Percentiles rank a stretch among this genome's conserved stretches.
Evolutionary conservation across 2,329 filamentous ascomycete genomes (phyloP).

Genomic region (Apiospora pterosperma): DNA sequence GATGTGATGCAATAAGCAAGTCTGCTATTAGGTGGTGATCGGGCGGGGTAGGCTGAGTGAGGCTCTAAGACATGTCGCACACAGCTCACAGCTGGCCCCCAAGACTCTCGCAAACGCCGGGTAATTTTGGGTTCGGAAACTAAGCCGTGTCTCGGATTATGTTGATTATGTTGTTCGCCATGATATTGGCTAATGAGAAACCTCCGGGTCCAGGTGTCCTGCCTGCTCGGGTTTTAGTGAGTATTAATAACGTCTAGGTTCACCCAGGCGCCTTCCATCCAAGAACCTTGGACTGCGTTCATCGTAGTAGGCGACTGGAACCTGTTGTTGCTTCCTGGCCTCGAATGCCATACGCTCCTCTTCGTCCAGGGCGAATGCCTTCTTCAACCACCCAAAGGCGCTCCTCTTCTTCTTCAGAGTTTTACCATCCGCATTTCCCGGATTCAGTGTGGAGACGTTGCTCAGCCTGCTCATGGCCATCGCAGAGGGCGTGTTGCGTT

Average conservation of each 20-base stretch:
- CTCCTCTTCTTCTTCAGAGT: slow-evolving; percentile 64
- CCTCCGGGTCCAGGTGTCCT: not conserved
- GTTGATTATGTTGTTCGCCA: not conserved
- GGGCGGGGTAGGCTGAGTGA: not conserved
- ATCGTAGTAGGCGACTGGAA: slow-evolving; percentile 47
- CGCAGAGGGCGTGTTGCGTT: slow-evolving; percentile 49
- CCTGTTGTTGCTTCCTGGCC: slow-evolving; percentile 45
- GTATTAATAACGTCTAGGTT: not conserved
- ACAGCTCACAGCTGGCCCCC: not conserved
- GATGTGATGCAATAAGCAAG: not conserved
- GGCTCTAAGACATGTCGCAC: not conserved
- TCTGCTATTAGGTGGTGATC: not conserved
- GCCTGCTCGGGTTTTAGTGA: not conserved
- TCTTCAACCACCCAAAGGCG: slow-evolving; percentile 66
- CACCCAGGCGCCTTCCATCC: slow-evolving; percentile 44
- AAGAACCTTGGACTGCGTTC: slow-evolving; percentile 49
- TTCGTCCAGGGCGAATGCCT: slow-evolving; percentile 63
- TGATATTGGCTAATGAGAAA: not conserved
- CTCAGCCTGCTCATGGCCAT: slow-evolving; percentile 58
- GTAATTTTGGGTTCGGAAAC: not conserved
- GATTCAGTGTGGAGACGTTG: slow-evolving; percentile 46
- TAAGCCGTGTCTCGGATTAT: slow-evolving; percentile 1
- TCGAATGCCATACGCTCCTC: slow-evolving; percentile 60
- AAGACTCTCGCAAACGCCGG: not conserved
- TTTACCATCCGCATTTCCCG: slow-evolving; percentile 25